Evolutionary conservation across 2,329 filamentous ascomycete species (phyloP).

Genomic region (Saccharata proteae): DNA sequence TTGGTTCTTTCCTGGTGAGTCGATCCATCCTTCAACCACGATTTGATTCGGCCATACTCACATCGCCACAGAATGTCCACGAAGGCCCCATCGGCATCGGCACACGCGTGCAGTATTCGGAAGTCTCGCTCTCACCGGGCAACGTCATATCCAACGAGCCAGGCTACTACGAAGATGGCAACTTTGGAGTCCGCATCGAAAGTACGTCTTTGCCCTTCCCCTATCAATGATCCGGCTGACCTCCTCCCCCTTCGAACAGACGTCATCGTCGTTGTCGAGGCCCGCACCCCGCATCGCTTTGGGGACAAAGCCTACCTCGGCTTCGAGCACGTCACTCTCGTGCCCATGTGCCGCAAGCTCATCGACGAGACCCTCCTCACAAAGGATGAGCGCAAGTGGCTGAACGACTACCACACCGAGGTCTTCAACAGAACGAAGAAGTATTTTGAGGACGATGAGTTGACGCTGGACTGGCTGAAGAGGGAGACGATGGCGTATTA

Average conservation of each 20-base stretch:
- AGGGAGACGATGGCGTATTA: constrained; percentile 66
- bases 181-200: constrained; percentile 91
- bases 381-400: constrained; percentile 64
- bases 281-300: constrained; percentile 76
- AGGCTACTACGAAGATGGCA: constrained; percentile 92
- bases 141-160: constrained; percentile 96
- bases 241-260: too few species aligned
- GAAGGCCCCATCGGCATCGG: constrained; percentile 96
- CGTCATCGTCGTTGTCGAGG: constrained; percentile 79
- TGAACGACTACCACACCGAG: constrained; percentile 75
- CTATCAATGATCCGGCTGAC: neutral
- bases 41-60: constrained; percentile 13
- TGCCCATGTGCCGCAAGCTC: constrained; percentile 81
- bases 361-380: constrained; percentile 66
- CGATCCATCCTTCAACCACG: constrained; percentile 4
- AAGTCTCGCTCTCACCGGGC: constrained; percentile 78
- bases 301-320: constrained; percentile 89
- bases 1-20: constrained; percentile 85
- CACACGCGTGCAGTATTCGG: constrained; percentile 78
- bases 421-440: constrained; percentile 69
- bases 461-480: constrained; percentile 69
- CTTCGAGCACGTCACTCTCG: constrained; percentile 96
- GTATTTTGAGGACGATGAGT: constrained; percentile 60
- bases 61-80: too few species aligned
- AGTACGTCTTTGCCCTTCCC: constrained; percentile 34